phyloP scores from a whole-genome alignment of 2,329 filamentous ascomycete species.

The Diatrype stigma region DNA sequence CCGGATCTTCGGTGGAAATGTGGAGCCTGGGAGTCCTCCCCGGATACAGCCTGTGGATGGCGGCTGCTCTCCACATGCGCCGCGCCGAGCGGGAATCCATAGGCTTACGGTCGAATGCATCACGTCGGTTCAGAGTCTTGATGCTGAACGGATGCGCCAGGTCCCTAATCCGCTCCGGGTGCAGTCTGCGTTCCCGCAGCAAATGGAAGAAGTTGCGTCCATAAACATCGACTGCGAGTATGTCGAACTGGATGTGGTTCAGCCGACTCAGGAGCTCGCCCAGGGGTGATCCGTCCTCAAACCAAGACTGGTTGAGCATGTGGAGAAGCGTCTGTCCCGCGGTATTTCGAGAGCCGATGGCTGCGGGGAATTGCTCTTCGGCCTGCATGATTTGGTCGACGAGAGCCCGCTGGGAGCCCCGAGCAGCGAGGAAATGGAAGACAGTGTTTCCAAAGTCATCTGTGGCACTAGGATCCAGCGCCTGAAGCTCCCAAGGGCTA shows the following conservation, averaged over 20 bases:
- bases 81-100: constrained; percentile 9
- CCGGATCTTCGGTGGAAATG: constrained; percentile 15
- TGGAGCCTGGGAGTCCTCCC: constrained; percentile 10
- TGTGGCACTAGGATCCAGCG: constrained; percentile 30
- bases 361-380: constrained; percentile 13
- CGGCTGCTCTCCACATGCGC: constrained; percentile 3
- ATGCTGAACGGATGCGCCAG: constrained; percentile 24
- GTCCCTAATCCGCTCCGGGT: constrained; percentile 12
- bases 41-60: constrained; percentile 3
- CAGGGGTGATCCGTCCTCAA: constrained; percentile 17
- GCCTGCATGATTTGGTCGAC: constrained; percentile 15
- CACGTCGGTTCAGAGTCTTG: constrained; percentile 34
- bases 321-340: constrained; percentile 29
- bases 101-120: constrained; percentile 40
- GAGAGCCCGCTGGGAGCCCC: constrained; percentile 13
- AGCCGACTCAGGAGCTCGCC: constrained; percentile 17
- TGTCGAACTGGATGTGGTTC: constrained; percentile 15
- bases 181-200: constrained; percentile 21
- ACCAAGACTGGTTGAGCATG: constrained; percentile 28
- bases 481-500: constrained; percentile 19
- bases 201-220: constrained; percentile 29
- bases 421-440: constrained; percentile 36
- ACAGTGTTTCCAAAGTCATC: constrained; percentile 52
- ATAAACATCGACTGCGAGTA: constrained; percentile 26
- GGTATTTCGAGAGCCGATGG: constrained; percentile 23